Percentiles rank a stretch among this genome's conserved stretches.
These are phyloP conservation scores for Camellia lanceoleosa DNA, from an alignment of 148 eudicot species.

Conservation along the genomic window DNA sequence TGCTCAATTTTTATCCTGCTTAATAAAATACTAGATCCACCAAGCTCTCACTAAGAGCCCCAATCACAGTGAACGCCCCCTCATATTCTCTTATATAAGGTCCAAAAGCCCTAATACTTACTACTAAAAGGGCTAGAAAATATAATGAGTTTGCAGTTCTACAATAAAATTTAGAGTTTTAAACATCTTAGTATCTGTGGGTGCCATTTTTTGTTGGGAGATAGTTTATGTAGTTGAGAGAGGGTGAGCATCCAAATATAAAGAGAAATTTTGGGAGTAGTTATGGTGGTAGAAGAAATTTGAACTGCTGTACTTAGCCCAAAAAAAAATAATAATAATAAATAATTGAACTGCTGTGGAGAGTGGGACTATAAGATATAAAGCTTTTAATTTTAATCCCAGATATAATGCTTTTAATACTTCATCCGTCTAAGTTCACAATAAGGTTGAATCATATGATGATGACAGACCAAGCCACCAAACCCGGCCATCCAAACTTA, in stretches of 20 bases:
- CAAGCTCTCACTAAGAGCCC: neutral
- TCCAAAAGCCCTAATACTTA: neutral
- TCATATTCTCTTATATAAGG: neutral
- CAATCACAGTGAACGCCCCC: neutral
- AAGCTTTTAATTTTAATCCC: too few relatives aligned
- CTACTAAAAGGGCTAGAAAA: neutral
- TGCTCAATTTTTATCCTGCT: neutral
- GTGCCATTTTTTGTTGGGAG: neutral
- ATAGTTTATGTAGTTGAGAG: neutral
- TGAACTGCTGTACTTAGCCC: too few relatives aligned
- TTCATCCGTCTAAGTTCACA: neutral
- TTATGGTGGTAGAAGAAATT: neutral
- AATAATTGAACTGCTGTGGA: too few relatives aligned
- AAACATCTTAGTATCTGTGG: neutral
- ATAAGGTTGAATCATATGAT: neutral
- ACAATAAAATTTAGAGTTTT: neutral
- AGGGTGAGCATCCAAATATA: neutral
- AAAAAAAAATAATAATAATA: too few relatives aligned
- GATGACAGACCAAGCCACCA: neutral
- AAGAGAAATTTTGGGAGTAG: neutral
- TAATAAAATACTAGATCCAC: neutral
- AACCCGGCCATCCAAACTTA: neutral
- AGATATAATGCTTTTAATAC: neutral
- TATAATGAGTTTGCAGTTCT: neutral
- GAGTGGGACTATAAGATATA: neutral